Base-by-base conservation (phyloP, 208 protist species). In the Endotrypanum monterogeii region DNA sequence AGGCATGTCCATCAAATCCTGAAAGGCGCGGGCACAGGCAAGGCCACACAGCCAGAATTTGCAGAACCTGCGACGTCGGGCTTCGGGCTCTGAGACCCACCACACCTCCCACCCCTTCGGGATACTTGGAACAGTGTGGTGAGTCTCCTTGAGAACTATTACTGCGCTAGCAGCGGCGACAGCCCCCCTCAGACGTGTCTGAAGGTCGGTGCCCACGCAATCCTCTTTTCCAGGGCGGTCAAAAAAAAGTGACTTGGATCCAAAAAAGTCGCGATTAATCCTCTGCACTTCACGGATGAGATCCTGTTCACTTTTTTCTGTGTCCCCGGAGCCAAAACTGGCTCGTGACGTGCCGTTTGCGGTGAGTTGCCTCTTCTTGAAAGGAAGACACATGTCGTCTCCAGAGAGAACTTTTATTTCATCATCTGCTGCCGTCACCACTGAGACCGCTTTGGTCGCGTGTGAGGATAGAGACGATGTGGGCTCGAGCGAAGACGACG, bases 1-100 rank as follows among this genome's bases (percentile, higher is more conserved):
- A 3, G 90, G 90, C 90, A 95, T 95, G 35, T 95, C 87, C 58
- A 91, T 77, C 35, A 92, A 66, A 68, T 95, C 90, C 69, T 95
- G 82, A 30, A 95, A 76, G 9, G 83, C 72, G 28, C 90, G 85
- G 3, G 75, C 80, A 18, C 78, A 74, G 25, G 83, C 35, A 12
- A 95, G 82, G 0, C 78, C 73, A 8, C 76, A 63, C 18, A 89
- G 46, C 90, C 90, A 95, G 54, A 90, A 91, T 67, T 82, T 85
- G 73, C 90, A 92, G 46, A 90, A 85, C 30, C 77, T 30, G 18
- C 83, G 76, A 9, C 87, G 80, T 41, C 78, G 67, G 18, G 78
- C 86, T 67, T 94, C 90, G n/a, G 86, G 78, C 18, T 70, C 71
- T 3, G 89, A 91, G 0, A 87, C 76, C 89, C 89, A 94, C 89